Percentiles rank a stretch among this genome's conserved stretches.
Evolutionary conservation across 2,329 filamentous ascomycete genomes (phyloP).

Genomic region (Aureobasidium sp.): DNA sequence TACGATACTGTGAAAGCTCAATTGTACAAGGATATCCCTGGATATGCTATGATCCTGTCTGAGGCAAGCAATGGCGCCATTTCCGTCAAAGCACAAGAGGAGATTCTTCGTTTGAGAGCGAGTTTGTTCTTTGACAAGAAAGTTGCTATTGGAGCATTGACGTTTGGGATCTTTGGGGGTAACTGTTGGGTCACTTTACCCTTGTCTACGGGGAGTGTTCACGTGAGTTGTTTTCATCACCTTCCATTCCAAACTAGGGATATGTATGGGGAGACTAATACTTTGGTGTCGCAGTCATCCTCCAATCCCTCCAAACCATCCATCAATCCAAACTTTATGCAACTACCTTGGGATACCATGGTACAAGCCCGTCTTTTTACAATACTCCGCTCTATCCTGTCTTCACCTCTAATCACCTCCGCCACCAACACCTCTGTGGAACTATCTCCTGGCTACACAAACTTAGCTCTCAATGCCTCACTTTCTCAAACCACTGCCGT

Average conservation of each 20-base stretch:
- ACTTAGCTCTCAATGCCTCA: constrained; percentile 10
- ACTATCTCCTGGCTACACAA: constrained; percentile 25
- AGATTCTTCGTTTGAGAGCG: constrained; percentile 51
- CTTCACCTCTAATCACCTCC: not conserved
- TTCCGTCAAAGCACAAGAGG: constrained; percentile 34
- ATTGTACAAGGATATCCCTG: constrained; percentile 32
- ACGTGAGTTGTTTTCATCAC: constrained; percentile 20
- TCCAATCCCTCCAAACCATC: constrained; percentile 36
- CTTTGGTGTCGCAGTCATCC: constrained; percentile 17
- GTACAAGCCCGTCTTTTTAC: constrained; percentile 36
- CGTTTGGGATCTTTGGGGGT: constrained; percentile 40
- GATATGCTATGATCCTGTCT: constrained; percentile 31
- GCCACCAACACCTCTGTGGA: constrained; percentile 33
- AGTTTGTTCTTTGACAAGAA: constrained; percentile 51
- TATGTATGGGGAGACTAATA: too few species aligned
- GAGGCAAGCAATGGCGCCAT: constrained; percentile 28
- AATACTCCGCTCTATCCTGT: constrained; percentile 29
- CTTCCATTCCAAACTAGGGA: too few species aligned
- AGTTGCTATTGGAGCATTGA: constrained; percentile 52
- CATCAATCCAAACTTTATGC: constrained; percentile 47
- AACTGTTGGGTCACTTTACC: constrained; percentile 40
- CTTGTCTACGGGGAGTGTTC: constrained; percentile 37
- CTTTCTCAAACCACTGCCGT: constrained; percentile 21
- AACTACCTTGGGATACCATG: constrained; percentile 38
- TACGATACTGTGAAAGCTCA: constrained; percentile 26